These are phyloP conservation scores for Dictyostelium firmibasis DNA, from an alignment of 78 protist genomes.

Conservation along the genomic window DNA sequence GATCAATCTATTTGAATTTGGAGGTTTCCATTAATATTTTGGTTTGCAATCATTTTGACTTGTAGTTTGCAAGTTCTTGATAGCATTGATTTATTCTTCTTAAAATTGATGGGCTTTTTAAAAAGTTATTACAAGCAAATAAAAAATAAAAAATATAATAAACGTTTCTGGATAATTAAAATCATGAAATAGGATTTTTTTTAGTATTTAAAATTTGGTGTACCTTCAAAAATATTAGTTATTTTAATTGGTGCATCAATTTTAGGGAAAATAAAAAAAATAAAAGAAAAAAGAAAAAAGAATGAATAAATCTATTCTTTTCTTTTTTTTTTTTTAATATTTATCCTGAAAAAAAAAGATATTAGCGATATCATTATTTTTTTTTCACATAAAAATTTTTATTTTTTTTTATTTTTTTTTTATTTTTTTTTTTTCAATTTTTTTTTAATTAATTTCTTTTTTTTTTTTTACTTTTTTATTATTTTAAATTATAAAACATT, in stretches of 20 bases:
- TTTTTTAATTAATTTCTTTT: neutral
- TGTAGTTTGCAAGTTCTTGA: no score
- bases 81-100: no score
- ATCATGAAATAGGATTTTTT: constrained; percentile 28
- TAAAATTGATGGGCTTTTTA: no score
- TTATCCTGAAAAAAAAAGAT: no score
- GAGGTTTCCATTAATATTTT: no score
- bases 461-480: neutral
- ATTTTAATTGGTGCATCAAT: constrained; percentile 36
- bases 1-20: no score
- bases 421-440: neutral
- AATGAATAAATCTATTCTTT: neutral
- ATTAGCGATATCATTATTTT: neutral
- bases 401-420: neutral
- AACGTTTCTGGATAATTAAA: constrained; percentile 43
- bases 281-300: neutral
- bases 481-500: neutral
- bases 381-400: neutral
- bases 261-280: neutral
- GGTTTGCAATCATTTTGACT: no score
- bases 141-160: constrained; percentile 31
- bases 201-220: constrained; percentile 46
- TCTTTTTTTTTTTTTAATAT: no score
- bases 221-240: constrained; percentile 36
- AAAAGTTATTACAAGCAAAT: no score